Evolutionary conservation across 768 basidiomycete species (phyloP), one percentile per base, ranked within the genome.

Genomic region (Coprinellus micaceus): DNA sequence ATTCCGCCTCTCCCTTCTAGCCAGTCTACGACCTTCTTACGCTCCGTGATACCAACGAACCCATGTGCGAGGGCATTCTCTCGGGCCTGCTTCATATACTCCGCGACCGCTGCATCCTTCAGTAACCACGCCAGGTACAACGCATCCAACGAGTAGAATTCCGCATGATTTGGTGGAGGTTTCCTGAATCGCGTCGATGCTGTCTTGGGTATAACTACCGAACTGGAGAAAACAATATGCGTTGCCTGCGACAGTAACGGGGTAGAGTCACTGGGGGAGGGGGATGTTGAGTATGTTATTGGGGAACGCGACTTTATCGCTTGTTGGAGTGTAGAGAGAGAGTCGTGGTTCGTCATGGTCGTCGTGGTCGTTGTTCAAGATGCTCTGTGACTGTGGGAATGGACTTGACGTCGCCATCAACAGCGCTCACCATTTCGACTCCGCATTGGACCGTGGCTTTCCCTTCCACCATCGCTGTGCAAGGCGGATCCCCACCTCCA

Each of bases 41-140:
- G 77, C 71, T 97, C 94, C 2, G 92, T 91, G 30, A 93, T 84
- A 61, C 89, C 86, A 37, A 98, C 91, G 67, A 93, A 81, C 0
- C 88, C 87, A 37, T 84, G 80, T 2, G 82, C 76, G 28, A 94
- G 72, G 1, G 91, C 89, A 41, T 79, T 79, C 64, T 89, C 88
- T 53, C 91, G 77, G 2, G 88, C 86, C 63, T 89, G 86, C 66
- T 86, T 88, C 83, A 96, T 85, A 72, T 98, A 98, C 61, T 95
- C 92, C 15, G 88, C 89, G 28, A 85, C 83, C 0, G 83, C 77
- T 0, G 83, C 82, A 66, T 91, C 89, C 45, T 82, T 77, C 29
- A 88, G 77, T 3, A 85, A 73, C 89, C 88, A 98, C 26, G 89
- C 87, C n/a, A 95, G 77, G 62, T 90, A 88, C 9, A 98, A 76